Conservation (phyloP, 75 land plant species). For the Cupressus sempervirens region DNA sequence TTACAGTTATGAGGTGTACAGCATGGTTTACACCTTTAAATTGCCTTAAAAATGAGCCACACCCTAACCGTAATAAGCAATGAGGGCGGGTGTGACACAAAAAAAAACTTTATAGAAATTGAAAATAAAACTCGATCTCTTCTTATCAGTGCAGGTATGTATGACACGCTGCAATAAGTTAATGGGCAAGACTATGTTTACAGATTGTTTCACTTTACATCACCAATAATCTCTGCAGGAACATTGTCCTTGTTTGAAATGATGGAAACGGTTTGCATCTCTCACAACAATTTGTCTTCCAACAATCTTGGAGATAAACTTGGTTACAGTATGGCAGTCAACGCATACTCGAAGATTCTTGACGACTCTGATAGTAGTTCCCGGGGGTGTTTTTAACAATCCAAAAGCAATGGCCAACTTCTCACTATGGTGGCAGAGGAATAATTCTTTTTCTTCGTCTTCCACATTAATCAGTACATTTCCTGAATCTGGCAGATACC, state of each 20-base stretch:
- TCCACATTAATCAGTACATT: conserved; percentile 11
- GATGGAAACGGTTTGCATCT: conserved; percentile 25
- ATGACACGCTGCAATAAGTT: neutral
- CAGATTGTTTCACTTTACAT: neutral
- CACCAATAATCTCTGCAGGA: conserved; percentile 21
- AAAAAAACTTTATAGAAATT: too few relatives aligned
- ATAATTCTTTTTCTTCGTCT: conserved; percentile 10
- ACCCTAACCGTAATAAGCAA: too few relatives aligned
- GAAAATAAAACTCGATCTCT: neutral
- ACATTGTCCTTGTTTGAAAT: conserved; percentile 28
- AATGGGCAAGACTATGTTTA: neutral
- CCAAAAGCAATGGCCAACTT: conserved; percentile 35
- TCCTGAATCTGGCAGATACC: neutral
- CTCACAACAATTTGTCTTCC: conserved; percentile 18
- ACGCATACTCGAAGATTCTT: conserved; percentile 19
- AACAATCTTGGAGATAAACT: conserved; percentile 17
- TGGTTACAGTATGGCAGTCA: conserved; percentile 20
- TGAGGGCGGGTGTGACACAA: too few relatives aligned
- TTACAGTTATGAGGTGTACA: too few relatives aligned
- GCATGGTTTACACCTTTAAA: too few relatives aligned
- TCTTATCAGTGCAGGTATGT: neutral
- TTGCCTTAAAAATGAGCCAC: too few relatives aligned
- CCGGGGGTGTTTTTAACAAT: conserved; percentile 22
- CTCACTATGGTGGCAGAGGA: conserved; percentile 23
- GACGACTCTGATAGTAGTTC: conserved; percentile 19